Conservation (phyloP, 768 basidiomycete species). For the Agaricus blazei region DNA sequence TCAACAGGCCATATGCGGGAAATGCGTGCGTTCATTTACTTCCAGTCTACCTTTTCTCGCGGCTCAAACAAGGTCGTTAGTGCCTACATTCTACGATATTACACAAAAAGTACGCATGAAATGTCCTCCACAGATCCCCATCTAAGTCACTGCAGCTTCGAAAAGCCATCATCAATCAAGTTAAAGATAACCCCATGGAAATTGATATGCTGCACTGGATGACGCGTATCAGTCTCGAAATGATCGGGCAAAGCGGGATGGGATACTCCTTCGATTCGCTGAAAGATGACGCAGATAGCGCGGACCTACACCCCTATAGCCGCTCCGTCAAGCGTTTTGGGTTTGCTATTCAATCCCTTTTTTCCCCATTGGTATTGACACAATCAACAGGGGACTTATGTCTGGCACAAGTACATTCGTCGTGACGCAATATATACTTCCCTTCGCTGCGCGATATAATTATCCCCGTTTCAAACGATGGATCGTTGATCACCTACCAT, state of each 20-base stretch:
- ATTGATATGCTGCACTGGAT: conserved; percentile 31
- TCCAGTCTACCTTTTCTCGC: not conserved
- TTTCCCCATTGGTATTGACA: not conserved
- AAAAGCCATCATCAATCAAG: conserved; percentile 16
- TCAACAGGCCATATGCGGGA: conserved; percentile 29
- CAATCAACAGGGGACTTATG: not conserved
- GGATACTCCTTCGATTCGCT: conserved; percentile 35
- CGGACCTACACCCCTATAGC: conserved; percentile 22
- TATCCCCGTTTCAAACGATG: conserved; percentile 25
- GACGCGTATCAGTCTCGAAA: conserved; percentile 39
- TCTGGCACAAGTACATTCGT: conserved; percentile 19
- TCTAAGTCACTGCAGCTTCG: conserved; percentile 18
- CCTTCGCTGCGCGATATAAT: conserved; percentile 21
- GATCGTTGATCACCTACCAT: conserved; percentile 27
- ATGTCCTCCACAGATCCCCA: not conserved
- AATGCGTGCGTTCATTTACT: conserved; percentile 22
- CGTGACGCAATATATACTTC: conserved; percentile 16
- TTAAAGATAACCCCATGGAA: conserved; percentile 22
- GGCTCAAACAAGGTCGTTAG: conserved; percentile 12
- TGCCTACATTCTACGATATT: conserved; percentile 31
- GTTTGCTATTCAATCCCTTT: conserved; percentile 15
- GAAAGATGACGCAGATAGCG: conserved; percentile 17
- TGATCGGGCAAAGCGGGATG: conserved; percentile 43
- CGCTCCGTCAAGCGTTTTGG: conserved; percentile 22
- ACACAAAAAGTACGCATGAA: conserved; percentile 20